These are phyloP conservation scores for Nakaseomyces glabratus DNA, from an alignment of 1,139 yeast genomes.

Conservation along the genomic window DNA sequence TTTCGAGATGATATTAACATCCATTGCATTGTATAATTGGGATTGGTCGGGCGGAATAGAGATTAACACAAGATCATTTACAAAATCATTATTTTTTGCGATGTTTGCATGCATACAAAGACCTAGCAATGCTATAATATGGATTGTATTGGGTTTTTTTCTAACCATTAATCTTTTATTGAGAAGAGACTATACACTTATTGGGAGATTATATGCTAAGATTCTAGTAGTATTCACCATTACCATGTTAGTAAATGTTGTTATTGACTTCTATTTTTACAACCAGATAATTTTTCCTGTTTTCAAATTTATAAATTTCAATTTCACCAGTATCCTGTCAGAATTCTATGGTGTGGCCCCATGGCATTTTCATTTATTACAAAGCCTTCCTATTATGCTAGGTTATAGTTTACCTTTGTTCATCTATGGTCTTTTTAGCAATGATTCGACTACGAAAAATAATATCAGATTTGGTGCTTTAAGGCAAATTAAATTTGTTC, in stretches of 20 bases:
- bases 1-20: conserved; percentile 65
- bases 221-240: conserved; percentile 15
- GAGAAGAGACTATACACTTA: conserved; percentile 10
- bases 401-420: conserved; percentile 60
- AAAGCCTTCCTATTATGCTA: conserved; percentile 70
- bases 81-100: conserved; percentile 37
- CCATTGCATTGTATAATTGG: conserved; percentile 67
- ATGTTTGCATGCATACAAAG: conserved; percentile 56
- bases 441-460: conserved; percentile 5
- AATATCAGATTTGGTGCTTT: conserved; percentile 13
- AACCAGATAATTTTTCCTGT: conserved; percentile 52
- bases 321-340: conserved; percentile 63
- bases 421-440: conserved; percentile 33
- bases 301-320: conserved; percentile 63
- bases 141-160: conserved; percentile 52
- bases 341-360: conserved; percentile 80
- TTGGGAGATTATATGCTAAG: conserved; percentile 18
- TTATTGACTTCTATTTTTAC: conserved; percentile 56
- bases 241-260: conserved; percentile 31
- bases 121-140: conserved; percentile 73
- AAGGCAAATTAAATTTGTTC: conserved; percentile 24
- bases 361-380: conserved; percentile 75
- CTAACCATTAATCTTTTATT: conserved; percentile 19
- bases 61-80: conserved; percentile 10
- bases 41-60: conserved; percentile 42